A percentile compares a stretch with the other conserved stretches of the same genome.
Evolutionary conservation across 2,329 filamentous ascomycete genomes (phyloP).

Genomic region (Ceratocystis papillata): DNA sequence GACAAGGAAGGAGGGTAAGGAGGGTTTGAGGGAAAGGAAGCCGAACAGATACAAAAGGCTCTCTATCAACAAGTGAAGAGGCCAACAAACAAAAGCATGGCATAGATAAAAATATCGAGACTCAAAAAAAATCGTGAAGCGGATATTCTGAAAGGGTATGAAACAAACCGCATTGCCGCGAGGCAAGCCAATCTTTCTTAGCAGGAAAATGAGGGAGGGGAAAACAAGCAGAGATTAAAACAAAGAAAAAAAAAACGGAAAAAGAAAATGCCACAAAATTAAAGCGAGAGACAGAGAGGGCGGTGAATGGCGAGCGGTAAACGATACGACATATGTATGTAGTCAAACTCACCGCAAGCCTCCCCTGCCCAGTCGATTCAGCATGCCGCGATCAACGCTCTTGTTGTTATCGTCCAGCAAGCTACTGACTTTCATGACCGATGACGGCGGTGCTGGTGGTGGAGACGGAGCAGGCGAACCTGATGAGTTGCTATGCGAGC

Average conservation of each 20-base stretch:
- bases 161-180: constrained; percentile 9
- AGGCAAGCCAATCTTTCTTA: constrained; percentile 18
- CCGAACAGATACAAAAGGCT: constrained; percentile 10
- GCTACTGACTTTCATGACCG: constrained; percentile 9
- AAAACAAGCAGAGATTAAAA: constrained; percentile 2
- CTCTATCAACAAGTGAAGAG: constrained; percentile 3
- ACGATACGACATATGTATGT: too few relatives aligned
- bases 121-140: constrained; percentile 15
- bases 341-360: constrained; percentile 1
- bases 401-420: constrained; percentile 17
- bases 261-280: neutral
- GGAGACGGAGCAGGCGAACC: constrained; percentile 4
- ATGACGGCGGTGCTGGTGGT: neutral
- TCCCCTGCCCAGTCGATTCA: constrained; percentile 18
- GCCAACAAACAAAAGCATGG: constrained; percentile 13
- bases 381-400: constrained; percentile 19
- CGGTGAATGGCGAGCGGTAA: too few relatives aligned
- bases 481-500: neutral
- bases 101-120: constrained; percentile 1
- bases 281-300: neutral
- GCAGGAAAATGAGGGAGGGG: constrained; percentile 6
- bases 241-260: neutral
- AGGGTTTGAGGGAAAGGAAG: neutral
- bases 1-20: neutral
- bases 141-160: constrained; percentile 16